Evolutionary conservation across 2,329 filamentous ascomycete species (phyloP).

Genomic region (Penicillium sp.): DNA sequence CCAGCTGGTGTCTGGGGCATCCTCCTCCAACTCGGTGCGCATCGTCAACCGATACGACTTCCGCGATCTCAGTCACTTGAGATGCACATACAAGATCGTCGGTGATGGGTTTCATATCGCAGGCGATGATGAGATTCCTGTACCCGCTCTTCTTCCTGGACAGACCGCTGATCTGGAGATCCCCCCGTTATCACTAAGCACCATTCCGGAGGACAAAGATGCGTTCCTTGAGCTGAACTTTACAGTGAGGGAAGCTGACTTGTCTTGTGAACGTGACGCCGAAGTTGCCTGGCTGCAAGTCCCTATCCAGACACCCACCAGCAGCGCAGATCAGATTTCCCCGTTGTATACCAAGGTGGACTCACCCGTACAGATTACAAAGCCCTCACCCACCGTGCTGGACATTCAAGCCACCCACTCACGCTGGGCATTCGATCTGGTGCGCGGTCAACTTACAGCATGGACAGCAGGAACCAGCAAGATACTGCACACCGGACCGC

Average conservation of each 20-base stretch:
- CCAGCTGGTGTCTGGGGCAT: conserved; percentile 34
- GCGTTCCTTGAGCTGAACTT: not conserved
- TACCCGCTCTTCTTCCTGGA: not conserved
- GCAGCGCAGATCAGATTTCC: not conserved
- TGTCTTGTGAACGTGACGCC: not conserved
- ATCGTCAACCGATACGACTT: conserved; percentile 60
- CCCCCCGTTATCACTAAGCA: not conserved
- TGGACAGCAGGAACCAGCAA: not conserved
- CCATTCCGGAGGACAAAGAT: not conserved
- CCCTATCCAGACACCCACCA: not conserved
- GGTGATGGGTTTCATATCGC: not conserved
- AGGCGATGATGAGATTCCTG: not conserved
- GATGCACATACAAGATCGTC: not conserved
- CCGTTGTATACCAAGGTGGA: not conserved
- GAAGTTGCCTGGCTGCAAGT: not conserved
- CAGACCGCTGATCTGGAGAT: not conserved
- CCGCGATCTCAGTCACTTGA: conserved; percentile 36
- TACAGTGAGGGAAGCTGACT: not conserved
- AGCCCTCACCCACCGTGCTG: not conserved
- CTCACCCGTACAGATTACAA: not conserved
- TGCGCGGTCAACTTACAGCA: conserved; percentile 6
- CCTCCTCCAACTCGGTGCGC: not conserved
- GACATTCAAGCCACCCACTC: not conserved
- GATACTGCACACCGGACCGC: not conserved
- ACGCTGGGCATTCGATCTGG: conserved; percentile 10